phyloP scores from a whole-genome alignment of 768 basidiomycete genomes.

The Lactarius trivialis region DNA sequence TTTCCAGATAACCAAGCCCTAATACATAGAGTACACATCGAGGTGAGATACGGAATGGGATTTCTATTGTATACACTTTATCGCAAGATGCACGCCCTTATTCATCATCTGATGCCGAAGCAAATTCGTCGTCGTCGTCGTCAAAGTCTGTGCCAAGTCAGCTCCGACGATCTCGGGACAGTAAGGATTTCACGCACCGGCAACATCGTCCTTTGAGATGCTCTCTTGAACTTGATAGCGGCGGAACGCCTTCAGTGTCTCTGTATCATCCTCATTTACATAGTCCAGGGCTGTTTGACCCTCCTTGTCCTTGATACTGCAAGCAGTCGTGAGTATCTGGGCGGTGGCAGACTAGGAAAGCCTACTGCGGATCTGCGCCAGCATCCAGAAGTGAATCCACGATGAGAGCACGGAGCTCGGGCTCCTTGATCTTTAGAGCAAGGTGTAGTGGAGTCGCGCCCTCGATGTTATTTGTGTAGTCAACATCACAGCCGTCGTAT shows the following conservation, averaged over 20 bases:
- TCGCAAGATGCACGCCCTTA: slow-evolving; percentile 12
- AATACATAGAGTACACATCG: slow-evolving; percentile 13
- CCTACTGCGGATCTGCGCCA: slow-evolving; percentile 65
- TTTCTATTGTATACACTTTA: slow-evolving; percentile 20
- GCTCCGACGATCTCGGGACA: neutral
- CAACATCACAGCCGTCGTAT: slow-evolving; percentile 74
- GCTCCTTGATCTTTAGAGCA: slow-evolving; percentile 51
- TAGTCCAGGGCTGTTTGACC: slow-evolving; percentile 52
- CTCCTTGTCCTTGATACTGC: slow-evolving; percentile 67
- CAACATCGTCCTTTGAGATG: slow-evolving; percentile 56
- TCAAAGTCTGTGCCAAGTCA: slow-evolving; percentile 24
- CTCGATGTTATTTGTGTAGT: slow-evolving; percentile 63
- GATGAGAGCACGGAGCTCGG: slow-evolving; percentile 46
- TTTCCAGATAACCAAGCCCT: slow-evolving; percentile 11
- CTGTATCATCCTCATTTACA: slow-evolving; percentile 46
- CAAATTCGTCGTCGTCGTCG: slow-evolving; percentile 25
- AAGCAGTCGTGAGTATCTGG: neutral
- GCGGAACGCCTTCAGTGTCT: slow-evolving; percentile 44
- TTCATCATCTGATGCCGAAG: slow-evolving; percentile 28
- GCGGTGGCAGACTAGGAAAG: neutral
- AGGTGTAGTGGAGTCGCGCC: slow-evolving; percentile 75
- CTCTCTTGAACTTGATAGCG: slow-evolving; percentile 47
- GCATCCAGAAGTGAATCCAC: slow-evolving; percentile 69
- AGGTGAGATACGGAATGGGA: slow-evolving; percentile 1
- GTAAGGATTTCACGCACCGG: slow-evolving; percentile 34